Evolutionary conservation across 2,329 filamentous ascomycete species (phyloP), one percentile per base, ranked within the genome.

Genomic region (Beauveria medogensis): DNA sequence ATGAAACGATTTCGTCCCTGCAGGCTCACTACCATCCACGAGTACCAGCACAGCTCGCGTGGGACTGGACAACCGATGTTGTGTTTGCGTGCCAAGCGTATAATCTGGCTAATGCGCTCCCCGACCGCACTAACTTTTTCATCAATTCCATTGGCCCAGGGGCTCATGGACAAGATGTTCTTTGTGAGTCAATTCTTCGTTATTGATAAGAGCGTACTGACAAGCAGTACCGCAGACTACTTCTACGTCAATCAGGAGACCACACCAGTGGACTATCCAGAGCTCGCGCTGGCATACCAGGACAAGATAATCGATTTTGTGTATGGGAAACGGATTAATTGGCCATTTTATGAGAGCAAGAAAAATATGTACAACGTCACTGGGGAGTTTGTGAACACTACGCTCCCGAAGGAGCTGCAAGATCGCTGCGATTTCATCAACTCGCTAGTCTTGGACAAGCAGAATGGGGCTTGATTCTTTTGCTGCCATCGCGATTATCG

Each of bases 61-160:
- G 66, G 65, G 66, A 68, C 30, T 67, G 64, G 65, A 67, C 65
- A 16, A 66, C 64, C 18, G 65, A 68, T 22, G 59, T 61, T 3
- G 56, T 65, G n/a, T 67, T 66, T 55, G 61, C 64, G 2, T 68
- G 66, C 56, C 67, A 63, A 51, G 63, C 63, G 16, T 57, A 61
- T 37, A 65, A 64, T 56, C 20, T 68, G 3, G 66, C 66, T 46
- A 60, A 62, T 22, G 63, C 62, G 12, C 46, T 61, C 12, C 53
- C 59, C 20, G 54, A 60, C 26, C 54, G 41, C 16, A 30, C 65
- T 0, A 51, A 46, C 10, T 51, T 62, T 14, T 66, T 62, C 28
- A 63, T 65, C 34, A 65, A 64, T 26, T 64, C 63, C 2, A 61
- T 54, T 22, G 53, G 62, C 12, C 63, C 62, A 9, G 63, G 57